These are phyloP conservation scores for Saccharomycopsis capsularis DNA, from an alignment of 805 yeast genomes.

Conservation along the genomic window DNA sequence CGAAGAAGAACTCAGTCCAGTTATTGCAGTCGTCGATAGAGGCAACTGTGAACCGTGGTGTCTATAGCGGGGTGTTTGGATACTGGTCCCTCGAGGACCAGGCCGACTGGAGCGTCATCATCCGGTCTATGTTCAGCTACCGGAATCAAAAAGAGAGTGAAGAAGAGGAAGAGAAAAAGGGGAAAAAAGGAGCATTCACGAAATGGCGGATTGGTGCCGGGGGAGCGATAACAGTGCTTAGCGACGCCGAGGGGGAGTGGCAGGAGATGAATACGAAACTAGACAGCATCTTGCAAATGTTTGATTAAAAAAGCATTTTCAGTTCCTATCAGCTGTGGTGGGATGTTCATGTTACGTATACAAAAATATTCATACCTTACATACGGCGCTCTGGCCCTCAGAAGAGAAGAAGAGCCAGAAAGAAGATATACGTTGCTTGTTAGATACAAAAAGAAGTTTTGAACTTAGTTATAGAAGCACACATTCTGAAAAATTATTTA, in stretches of 20 bases:
- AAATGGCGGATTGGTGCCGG: constrained; percentile 95
- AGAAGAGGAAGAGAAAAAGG: constrained; percentile 27
- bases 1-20: constrained; percentile 88
- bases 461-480: no score
- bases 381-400: no score
- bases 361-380: no score
- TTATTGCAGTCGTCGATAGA: constrained; percentile 45
- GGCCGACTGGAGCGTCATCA: constrained; percentile 95
- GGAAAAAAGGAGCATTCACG: constrained; percentile 15
- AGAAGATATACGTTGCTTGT: no score
- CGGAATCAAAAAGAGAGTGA: constrained; percentile 25
- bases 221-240: constrained; percentile 90
- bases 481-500: no score
- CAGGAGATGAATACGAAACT: constrained; percentile 83
- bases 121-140: constrained; percentile 73
- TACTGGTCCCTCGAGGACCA: constrained; percentile 85
- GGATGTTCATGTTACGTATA: no score
- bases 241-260: constrained; percentile 81
- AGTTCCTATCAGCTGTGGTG: no score
- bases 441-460: no score
- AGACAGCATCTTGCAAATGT: constrained; percentile 72
- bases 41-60: constrained; percentile 52
- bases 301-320: constrained; percentile 29
- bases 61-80: constrained; percentile 93
- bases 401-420: no score